Evolutionary conservation across 1,284 basidiomycete species (phyloP).

Genomic region (Fomitopsis schrenkii): DNA sequence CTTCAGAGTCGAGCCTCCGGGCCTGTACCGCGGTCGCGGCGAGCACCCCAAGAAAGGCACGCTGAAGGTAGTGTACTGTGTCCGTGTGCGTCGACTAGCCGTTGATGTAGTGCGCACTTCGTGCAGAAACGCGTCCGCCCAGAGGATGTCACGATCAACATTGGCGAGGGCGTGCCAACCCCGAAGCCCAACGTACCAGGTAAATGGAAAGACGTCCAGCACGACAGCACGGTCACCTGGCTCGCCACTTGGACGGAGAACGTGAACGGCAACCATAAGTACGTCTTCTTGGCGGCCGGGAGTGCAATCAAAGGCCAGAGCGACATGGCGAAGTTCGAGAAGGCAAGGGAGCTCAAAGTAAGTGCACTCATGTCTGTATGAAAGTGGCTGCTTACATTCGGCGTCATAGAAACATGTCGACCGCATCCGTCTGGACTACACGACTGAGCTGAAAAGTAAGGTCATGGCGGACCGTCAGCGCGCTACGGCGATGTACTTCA

Average conservation of each 20-base stretch:
- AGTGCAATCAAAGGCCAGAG: constrained; percentile 95
- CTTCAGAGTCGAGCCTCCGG: constrained; percentile 97
- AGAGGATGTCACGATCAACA: constrained; percentile 94
- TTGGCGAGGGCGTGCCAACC: constrained; percentile 68
- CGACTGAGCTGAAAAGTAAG: constrained; percentile 79
- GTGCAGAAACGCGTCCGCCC: constrained; percentile 78
- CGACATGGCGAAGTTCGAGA: constrained; percentile 95
- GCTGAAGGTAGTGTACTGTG: constrained; percentile 67
- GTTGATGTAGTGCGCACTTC: not conserved
- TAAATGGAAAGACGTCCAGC: constrained; percentile 81
- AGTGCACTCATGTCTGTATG: constrained; percentile 12
- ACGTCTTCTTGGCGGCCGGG: constrained; percentile 93
- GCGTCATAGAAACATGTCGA: constrained; percentile 77
- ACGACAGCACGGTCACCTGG: constrained; percentile 97
- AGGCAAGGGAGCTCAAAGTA: constrained; percentile 92
- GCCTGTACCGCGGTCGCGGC: constrained; percentile 95
- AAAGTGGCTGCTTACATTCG: not conserved
- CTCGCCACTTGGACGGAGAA: constrained; percentile 97
- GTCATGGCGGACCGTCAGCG: constrained; percentile 91
- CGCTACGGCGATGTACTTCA: constrained; percentile 96
- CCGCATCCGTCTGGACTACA: constrained; percentile 85
- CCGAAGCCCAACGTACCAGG: constrained; percentile 88
- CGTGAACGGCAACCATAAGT: constrained; percentile 89
- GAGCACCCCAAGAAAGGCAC: constrained; percentile 98
- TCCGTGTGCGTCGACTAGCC: constrained; percentile 2